Evolutionary conservation across 306 rosid genomes (phyloP), one percentile per base, ranked within the genome.

Genomic region (Cucumis hystrix): DNA sequence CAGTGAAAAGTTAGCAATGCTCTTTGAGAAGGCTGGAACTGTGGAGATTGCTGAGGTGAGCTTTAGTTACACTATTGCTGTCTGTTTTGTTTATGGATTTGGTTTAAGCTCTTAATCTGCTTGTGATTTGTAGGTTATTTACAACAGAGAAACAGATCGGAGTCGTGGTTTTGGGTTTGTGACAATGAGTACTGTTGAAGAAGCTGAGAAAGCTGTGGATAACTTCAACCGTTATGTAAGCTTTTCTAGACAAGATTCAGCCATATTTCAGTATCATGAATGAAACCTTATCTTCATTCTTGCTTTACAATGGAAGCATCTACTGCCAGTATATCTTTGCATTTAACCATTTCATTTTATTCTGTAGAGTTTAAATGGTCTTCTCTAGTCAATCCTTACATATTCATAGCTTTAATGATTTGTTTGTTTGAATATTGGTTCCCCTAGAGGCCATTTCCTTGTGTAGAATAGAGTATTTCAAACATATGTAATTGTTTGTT

Each of bases 161-260:
- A 95, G 98, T 80, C 97, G 98, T 4, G 98, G 98, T 7, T 92
- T 95, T 58, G 98, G 97, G 28, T 95, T 95, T 63, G 97, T 95
- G 71, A 90, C 92, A 5, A 89, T 95, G 97, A 92, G 97, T 69
- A 89, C 93, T 4, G 86, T 87, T 72, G 97, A 89, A 75, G 97
- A 92, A 81, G 90, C 92, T 81, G 97, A 95, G 37, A 85, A 83
- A 75, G 98, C 96, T 75, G 93, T 92, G 61, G 85, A 87, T 30
- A 84, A 63, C 71, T 88, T 87, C 92, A 90, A 80, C 78, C 87
- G 93, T 40, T 92, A 80, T 74, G 98, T 95, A 79, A 90, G 97
- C 87, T 82, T 11, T 61, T 73, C 3, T 23, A 15, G 12, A 45
- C 17, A 43, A 6, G 56, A 66, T 13, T 43, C 57, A 7, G 28